These are phyloP conservation scores for Phellinidium pouzarii DNA, from an alignment of 1,284 basidiomycete genomes.

Conservation along the genomic window DNA sequence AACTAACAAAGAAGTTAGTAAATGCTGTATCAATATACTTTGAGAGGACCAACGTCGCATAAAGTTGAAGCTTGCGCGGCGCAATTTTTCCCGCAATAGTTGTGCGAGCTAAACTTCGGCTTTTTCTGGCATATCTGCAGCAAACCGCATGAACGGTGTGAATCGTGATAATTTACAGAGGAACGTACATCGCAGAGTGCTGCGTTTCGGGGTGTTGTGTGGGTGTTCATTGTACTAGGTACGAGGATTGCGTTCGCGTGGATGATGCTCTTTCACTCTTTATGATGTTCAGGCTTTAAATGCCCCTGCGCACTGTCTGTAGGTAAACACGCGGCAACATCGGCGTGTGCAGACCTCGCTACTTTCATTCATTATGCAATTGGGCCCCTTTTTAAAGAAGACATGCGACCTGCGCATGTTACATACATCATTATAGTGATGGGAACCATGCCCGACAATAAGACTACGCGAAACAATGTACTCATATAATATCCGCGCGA, in stretches of 20 bases:
- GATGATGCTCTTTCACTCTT: background rate
- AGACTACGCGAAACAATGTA: background rate
- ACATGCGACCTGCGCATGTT: background rate
- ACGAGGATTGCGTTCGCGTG: background rate
- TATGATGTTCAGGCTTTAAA: background rate
- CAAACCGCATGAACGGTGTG: background rate
- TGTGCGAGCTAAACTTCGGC: constrained; percentile 41
- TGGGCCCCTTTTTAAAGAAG: background rate
- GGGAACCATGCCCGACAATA: background rate
- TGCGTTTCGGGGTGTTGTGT: background rate
- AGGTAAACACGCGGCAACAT: background rate
- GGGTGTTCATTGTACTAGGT: constrained; percentile 5
- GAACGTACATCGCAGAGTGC: constrained; percentile 10
- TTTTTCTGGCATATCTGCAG: constrained; percentile 42
- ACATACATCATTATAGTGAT: background rate
- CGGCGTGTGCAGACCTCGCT: background rate
- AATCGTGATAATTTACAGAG: background rate
- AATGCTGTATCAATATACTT: background rate
- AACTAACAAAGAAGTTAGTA: background rate
- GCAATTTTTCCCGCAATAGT: constrained; percentile 46
- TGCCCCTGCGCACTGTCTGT: background rate
- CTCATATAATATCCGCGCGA: constrained; percentile 24
- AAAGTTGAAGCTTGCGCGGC: constrained; percentile 23
- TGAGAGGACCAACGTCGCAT: constrained; percentile 4
- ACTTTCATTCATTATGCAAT: background rate